Evolutionary conservation across 2,329 filamentous ascomycete species (phyloP).

Genomic region (Ophiostoma triangulosporum): DNA sequence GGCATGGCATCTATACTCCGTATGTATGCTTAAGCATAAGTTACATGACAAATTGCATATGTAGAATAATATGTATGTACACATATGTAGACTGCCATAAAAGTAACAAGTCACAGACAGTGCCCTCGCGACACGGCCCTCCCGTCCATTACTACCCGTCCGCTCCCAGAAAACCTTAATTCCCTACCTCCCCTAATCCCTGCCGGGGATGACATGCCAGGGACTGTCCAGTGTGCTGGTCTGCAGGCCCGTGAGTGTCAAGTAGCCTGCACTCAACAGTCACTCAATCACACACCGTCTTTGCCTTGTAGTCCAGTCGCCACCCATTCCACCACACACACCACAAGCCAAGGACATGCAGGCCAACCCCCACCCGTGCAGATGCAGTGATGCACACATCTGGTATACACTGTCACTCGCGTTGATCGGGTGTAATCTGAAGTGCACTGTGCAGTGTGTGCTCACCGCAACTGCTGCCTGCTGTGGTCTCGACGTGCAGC

Average conservation of each 20-base stretch:
- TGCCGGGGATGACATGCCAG: background rate
- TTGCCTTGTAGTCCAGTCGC: background rate
- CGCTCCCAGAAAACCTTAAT: conserved; percentile 12
- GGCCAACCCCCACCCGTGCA: background rate
- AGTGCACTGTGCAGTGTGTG: too few relatives aligned
- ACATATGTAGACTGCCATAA: background rate
- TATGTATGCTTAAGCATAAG: too few relatives aligned
- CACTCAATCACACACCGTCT: background rate
- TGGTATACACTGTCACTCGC: background rate
- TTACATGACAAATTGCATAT: too few relatives aligned
- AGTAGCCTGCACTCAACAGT: too few relatives aligned
- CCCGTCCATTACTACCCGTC: background rate
- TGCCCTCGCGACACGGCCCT: background rate
- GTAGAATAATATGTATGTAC: too few relatives aligned
- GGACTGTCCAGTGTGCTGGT: too few relatives aligned
- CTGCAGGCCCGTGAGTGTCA: too few relatives aligned
- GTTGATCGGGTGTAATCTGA: too few relatives aligned
- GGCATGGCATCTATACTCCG: too few relatives aligned
- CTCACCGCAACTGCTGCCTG: background rate
- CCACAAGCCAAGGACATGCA: background rate
- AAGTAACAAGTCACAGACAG: background rate
- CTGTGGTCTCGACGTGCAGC: background rate
- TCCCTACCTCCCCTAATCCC: conserved; percentile 4
- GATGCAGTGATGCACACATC: background rate
- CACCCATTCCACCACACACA: background rate